Evolutionary conservation across 129 eudicot genomes (phyloP).

Genomic region (Flaveria brownii): DNA sequence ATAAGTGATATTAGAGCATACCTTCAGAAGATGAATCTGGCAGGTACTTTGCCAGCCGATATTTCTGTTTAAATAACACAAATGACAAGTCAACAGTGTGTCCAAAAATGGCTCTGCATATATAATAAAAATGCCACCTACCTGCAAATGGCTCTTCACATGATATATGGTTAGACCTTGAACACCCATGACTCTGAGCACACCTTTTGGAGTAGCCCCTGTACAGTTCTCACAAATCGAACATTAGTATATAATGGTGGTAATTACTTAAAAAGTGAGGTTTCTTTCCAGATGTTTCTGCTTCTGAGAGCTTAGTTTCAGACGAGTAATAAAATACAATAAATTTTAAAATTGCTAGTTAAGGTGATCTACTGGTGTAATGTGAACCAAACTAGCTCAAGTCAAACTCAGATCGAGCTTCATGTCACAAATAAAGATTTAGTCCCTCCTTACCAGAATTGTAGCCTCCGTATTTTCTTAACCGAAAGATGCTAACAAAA

Average conservation of each 20-base stretch:
- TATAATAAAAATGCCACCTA: constrained; percentile 12
- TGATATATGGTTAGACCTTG: constrained; percentile 67
- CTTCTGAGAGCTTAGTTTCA: not conserved
- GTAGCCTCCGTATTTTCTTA: not conserved
- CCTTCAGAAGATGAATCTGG: constrained; percentile 71
- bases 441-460: constrained; percentile 3
- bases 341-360: not conserved
- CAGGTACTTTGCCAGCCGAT: constrained; percentile 65
- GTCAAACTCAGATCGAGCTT: not conserved
- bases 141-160: constrained; percentile 77
- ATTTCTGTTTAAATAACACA: constrained; percentile 41
- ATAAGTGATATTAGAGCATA: constrained; percentile 20
- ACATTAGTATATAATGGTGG: not conserved
- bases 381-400: not conserved
- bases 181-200: constrained; percentile 74
- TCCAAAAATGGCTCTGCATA: not conserved
- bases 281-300: constrained; percentile 4
- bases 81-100: constrained; percentile 7
- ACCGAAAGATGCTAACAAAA: not conserved
- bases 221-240: constrained; percentile 21
- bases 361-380: not conserved
- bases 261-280: not conserved
- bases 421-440: not conserved
- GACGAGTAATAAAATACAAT: not conserved
- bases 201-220: constrained; percentile 77